Evolutionary conservation across 345 rosid genomes (phyloP).

Genomic region (Lepidium africanum): DNA sequence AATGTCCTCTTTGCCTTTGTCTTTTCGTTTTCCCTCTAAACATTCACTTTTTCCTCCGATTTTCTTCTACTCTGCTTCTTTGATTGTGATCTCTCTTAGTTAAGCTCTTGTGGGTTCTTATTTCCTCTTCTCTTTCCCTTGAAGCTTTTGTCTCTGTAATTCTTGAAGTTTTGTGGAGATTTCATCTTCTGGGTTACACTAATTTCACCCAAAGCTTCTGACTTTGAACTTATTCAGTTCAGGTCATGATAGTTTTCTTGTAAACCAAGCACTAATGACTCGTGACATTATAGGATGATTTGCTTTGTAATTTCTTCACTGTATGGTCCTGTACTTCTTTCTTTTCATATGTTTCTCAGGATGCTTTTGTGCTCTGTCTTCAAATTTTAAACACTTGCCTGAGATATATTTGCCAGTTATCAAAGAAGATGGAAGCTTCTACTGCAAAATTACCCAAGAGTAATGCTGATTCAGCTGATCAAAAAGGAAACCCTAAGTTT

Average conservation of each 20-base stretch:
- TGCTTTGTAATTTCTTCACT: background rate
- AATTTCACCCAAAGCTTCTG: background rate
- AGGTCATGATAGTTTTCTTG: conserved; percentile 6
- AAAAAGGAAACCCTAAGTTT: conserved; percentile 37
- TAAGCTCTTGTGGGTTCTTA: conserved; percentile 19
- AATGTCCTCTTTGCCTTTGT: conserved; percentile 14
- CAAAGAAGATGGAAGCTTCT: conserved; percentile 17
- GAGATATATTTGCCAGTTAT: background rate
- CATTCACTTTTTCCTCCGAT: conserved; percentile 1
- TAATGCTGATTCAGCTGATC: conserved; percentile 24
- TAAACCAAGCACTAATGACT: conserved; percentile 9
- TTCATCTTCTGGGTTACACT: conserved; percentile 11
- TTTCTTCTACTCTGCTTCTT: conserved; percentile 12
- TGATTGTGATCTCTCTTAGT: conserved; percentile 15
- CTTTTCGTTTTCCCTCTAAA: conserved; percentile 18
- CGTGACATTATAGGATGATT: background rate
- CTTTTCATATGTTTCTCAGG: background rate
- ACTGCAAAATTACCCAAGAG: background rate
- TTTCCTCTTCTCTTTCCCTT: background rate
- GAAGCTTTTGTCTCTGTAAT: background rate
- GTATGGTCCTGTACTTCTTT: background rate
- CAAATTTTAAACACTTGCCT: background rate
- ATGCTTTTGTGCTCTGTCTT: background rate
- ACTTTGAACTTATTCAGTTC: background rate
- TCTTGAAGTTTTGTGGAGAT: background rate